Conservation (phyloP, 2,329 filamentous ascomycete genomes). For the Cylindrodendrum hubeiense region DNA sequence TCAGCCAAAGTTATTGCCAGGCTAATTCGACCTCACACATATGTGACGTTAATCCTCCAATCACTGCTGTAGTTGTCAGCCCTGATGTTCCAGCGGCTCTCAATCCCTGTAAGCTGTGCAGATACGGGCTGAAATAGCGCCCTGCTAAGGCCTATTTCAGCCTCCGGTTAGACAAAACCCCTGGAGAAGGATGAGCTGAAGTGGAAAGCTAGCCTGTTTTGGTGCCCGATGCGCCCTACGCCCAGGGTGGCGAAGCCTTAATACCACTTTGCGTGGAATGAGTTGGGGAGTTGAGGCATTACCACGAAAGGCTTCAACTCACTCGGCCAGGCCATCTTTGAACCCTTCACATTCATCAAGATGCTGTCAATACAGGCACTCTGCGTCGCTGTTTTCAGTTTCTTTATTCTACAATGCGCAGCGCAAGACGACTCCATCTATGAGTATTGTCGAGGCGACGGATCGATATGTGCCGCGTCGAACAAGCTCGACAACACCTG, state of each 20-base stretch:
- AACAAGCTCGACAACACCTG: neutral
- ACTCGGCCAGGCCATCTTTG: no score
- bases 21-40: no score
- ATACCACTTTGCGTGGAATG: no score
- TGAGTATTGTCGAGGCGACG: conserved; percentile 5
- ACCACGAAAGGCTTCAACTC: no score
- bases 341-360: no score
- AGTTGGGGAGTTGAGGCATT: neutral
- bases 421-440: neutral
- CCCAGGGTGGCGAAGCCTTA: no score
- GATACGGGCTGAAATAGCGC: conserved; percentile 4
- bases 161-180: neutral
- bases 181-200: no score
- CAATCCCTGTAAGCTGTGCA: neutral
- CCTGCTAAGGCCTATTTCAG: neutral
- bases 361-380: neutral
- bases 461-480: conserved; percentile 10
- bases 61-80: neutral
- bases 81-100: neutral
- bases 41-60: neutral
- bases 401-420: neutral
- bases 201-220: no score
- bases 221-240: no score
- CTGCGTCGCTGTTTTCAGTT: neutral
- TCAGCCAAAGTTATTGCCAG: neutral